These are phyloP conservation scores for Domatiomyces catenatus DNA, from an alignment of 2,329 filamentous ascomycete genomes.

Conservation along the genomic window DNA sequence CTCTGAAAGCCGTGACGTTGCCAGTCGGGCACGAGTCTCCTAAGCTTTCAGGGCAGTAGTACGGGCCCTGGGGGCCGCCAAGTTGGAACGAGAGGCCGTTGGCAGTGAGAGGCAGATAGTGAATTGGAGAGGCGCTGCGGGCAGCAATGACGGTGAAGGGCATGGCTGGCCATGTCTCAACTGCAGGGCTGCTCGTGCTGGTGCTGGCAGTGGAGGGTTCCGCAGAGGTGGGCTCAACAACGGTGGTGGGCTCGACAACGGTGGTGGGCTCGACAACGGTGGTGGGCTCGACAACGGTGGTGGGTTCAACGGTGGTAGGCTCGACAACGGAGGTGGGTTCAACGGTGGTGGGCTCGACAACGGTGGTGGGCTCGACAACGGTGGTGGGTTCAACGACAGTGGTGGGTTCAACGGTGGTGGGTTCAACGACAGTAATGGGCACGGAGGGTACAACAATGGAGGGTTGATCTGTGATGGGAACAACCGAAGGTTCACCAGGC, in stretches of 20 bases:
- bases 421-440: not conserved
- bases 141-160: slow-evolving; percentile 31
- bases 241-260: slow-evolving; percentile 4
- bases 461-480: not conserved
- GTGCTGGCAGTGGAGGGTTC: slow-evolving; percentile 3
- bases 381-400: not conserved
- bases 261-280: not conserved
- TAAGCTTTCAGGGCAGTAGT: slow-evolving; percentile 32
- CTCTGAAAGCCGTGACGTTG: slow-evolving; percentile 30
- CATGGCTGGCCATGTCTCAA: slow-evolving; percentile 8
- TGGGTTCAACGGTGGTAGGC: not conserved
- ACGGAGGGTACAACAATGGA: not conserved
- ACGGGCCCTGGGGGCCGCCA: too few species aligned
- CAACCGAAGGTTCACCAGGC: not conserved
- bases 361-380: not conserved
- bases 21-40: slow-evolving; percentile 32
- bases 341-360: slow-evolving; percentile 1
- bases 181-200: slow-evolving; percentile 1
- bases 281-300: not conserved
- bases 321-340: not conserved
- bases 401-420: not conserved
- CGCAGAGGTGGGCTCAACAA: slow-evolving; percentile 2
- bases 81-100: slow-evolving; percentile 36
- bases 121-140: slow-evolving; percentile 35
- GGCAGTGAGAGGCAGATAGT: slow-evolving; percentile 34